A percentile compares a stretch with the other conserved stretches of the same genome.
These are phyloP conservation scores for Gomphus sp. DNA, from an alignment of 1,284 basidiomycete genomes.

Conservation along the genomic window DNA sequence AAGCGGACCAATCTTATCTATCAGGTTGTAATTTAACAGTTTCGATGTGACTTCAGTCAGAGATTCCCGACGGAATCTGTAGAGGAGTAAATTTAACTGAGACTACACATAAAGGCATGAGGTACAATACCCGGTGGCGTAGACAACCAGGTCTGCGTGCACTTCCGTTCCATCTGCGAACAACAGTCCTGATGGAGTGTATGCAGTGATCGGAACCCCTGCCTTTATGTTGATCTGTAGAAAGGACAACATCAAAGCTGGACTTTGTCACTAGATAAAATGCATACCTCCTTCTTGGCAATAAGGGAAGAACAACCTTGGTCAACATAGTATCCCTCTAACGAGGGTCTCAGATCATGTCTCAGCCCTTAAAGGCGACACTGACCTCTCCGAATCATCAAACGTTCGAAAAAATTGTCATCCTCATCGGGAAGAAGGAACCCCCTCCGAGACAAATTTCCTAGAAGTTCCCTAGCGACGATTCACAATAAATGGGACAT, in stretches of 20 bases:
- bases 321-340: not conserved
- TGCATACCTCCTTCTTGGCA: not conserved
- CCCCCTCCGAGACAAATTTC: not conserved
- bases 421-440: not conserved
- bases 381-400: not conserved
- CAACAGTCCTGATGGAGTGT: constrained; percentile 15
- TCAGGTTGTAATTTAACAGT: not conserved
- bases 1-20: not conserved
- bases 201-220: constrained; percentile 13
- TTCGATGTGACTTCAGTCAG: not conserved
- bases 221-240: not conserved
- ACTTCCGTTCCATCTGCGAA: constrained; percentile 19
- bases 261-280: not conserved
- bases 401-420: not conserved
- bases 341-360: not conserved
- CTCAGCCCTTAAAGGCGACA: not conserved
- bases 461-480: not conserved
- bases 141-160: constrained; percentile 21
- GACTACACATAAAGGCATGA: not conserved
- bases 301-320: not conserved
- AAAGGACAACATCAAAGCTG: not conserved
- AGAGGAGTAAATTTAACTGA: not conserved
- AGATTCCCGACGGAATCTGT: not conserved
- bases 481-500: not conserved
- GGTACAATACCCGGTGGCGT: constrained; percentile 20